phyloP scores from a whole-genome alignment of 306 rosid species.

The Rosa chinensis region DNA sequence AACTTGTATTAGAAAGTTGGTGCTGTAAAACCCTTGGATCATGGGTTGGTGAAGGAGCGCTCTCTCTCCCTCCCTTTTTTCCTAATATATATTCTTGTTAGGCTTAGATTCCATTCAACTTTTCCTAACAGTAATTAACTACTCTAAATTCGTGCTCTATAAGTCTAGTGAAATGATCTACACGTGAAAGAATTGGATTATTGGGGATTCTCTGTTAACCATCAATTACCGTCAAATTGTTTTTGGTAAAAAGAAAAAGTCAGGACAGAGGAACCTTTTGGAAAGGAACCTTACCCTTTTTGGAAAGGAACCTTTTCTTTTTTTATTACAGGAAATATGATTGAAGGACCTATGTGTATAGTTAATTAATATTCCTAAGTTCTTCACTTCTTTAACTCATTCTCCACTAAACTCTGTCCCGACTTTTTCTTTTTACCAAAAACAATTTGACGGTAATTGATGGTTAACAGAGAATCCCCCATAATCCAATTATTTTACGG shows the following conservation, averaged over 20 bases:
- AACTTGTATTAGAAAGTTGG: background rate
- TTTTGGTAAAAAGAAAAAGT: background rate
- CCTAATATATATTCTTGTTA: background rate
- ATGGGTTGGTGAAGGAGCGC: background rate
- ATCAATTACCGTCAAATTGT: background rate
- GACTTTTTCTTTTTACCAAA: background rate
- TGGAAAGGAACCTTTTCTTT: no score
- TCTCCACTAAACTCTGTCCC: no score
- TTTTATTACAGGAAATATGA: no score
- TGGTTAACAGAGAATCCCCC: background rate
- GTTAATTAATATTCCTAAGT: no score
- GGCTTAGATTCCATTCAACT: background rate
- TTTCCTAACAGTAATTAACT: background rate
- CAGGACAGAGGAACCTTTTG: background rate
- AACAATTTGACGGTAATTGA: background rate
- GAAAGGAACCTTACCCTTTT: no score
- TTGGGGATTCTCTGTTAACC: background rate
- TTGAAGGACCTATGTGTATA: no score
- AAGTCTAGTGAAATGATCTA: background rate
- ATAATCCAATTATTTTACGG: background rate
- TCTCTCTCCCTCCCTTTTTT: background rate
- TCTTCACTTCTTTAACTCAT: no score
- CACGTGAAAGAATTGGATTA: background rate
- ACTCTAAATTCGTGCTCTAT: background rate
- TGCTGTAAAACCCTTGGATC: background rate